phyloP scores from a whole-genome alignment of 768 basidiomycete species.

The Dacryopinax primogenitus region DNA sequence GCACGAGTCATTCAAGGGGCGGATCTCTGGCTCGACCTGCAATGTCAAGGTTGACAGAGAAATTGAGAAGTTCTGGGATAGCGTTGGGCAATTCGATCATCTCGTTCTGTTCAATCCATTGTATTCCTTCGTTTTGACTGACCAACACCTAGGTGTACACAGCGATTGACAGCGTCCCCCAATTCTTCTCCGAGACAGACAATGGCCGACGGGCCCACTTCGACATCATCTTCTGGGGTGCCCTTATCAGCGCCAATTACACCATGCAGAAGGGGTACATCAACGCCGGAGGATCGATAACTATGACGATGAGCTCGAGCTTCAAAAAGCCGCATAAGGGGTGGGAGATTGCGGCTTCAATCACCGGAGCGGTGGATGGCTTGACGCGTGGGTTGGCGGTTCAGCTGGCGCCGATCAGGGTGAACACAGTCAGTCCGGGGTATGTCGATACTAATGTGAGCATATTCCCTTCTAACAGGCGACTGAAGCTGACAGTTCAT shows the following conservation, averaged over 20 bases:
- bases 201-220: neutral
- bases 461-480: neutral
- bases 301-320: slow-evolving; percentile 8
- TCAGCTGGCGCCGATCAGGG: slow-evolving; percentile 18
- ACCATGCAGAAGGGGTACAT: slow-evolving; percentile 1
- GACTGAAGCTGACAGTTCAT: neutral
- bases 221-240: slow-evolving; percentile 13
- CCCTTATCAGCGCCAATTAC: slow-evolving; percentile 7
- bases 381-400: slow-evolving; percentile 17
- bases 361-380: slow-evolving; percentile 15
- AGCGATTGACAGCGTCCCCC: neutral
- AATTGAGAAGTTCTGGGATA: slow-evolving; percentile 7
- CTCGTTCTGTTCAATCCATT: too few relatives aligned
- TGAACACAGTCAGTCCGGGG: slow-evolving; percentile 17
- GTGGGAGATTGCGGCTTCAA: slow-evolving; percentile 15
- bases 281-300: slow-evolving; percentile 2
- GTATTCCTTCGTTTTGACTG: too few relatives aligned
- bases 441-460: slow-evolving; percentile 10
- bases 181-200: neutral
- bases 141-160: neutral
- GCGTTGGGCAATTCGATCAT: slow-evolving; percentile 16
- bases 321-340: slow-evolving; percentile 11
- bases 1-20: slow-evolving; percentile 4
- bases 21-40: slow-evolving; percentile 9
- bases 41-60: neutral